Evolutionary conservation across 441 rosid genomes (phyloP), one percentile per base, ranked within the genome.

Genomic region (Viola pubescens): DNA sequence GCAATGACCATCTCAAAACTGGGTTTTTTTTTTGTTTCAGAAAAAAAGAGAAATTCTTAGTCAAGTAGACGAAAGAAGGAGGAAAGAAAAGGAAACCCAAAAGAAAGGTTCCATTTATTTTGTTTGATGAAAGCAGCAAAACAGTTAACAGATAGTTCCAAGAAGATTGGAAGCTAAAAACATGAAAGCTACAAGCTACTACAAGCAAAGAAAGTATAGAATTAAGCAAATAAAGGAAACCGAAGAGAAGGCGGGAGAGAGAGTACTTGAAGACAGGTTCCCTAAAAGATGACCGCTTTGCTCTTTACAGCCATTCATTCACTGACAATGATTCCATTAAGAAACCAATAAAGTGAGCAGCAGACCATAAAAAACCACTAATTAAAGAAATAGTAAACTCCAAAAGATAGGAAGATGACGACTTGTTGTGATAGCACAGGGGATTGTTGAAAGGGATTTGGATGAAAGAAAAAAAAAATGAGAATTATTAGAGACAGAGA

Each of bases 251-350:
- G 64, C 60, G 9, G n/a, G 47, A 6, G 64, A 60, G 51, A 61
- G 68, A 38, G 57, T 59, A 64, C 71, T 77, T 64, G 70, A 70
- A 77, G 73, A 58, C 66, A 64, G 63, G 72, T 48, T 62, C 60
- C 63, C 64, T 56, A 67, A 45, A 61, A 59, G 79, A 62, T 57
- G 70, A 61, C 58, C 63, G 41, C 56, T 57, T 59, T 56, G 61
- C 54, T 66, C 54, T 70, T 69, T 58, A 71, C 65, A 63, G 64
- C 73, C 77, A 68, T 67, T 69, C 72, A 71, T 73, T 78, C 70
- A 68, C 79, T 75, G 82, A 75, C 82, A 74, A 65, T 57, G 73
- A 77, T 70, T 73, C 74, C 81, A 73, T 72, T 61, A 56, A 55
- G 44, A 63, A 9, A 51, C 16, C 19, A 38, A 54, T 64, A 58